Evolutionary conservation across 352 stramenopile species (phyloP).

Genomic region (Phytophthora citricola): DNA sequence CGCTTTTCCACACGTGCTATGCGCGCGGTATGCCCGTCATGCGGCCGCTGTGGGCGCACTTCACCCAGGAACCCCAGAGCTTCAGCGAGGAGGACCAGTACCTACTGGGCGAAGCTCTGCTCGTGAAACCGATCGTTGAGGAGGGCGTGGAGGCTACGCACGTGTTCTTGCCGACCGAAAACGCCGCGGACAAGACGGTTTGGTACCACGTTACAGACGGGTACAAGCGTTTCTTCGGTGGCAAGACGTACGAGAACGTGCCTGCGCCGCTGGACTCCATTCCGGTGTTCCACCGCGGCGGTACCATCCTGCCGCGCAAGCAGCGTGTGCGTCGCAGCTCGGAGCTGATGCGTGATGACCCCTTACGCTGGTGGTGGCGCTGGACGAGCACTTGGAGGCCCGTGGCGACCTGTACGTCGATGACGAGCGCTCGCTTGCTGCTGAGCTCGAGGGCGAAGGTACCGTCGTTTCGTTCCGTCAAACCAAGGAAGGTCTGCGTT

Average conservation of each 20-base stretch:
- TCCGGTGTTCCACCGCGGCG: conserved; percentile 96
- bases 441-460: conserved; percentile 55
- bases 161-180: conserved; percentile 90
- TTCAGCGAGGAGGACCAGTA: conserved; percentile 95
- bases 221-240: conserved; percentile 63
- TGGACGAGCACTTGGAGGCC: conserved; percentile 87
- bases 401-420: conserved; percentile 96
- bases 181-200: conserved; percentile 41
- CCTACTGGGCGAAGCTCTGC: conserved; percentile 94
- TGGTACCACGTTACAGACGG: conserved; percentile 94
- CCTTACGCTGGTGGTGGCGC: conserved; percentile 95
- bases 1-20: conserved; percentile 78
- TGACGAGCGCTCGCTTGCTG: conserved; percentile 92
- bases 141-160: conserved; percentile 78
- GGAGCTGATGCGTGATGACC: conserved; percentile 96
- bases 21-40: conserved; percentile 83
- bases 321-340: conserved; percentile 95
- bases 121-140: conserved; percentile 96
- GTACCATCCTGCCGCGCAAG: conserved; percentile 95
- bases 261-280: conserved; percentile 94
- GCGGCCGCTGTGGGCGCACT: conserved; percentile 97
- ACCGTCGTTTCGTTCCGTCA: conserved; percentile 55
- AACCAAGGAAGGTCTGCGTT: conserved; percentile 48
- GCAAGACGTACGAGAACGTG: conserved; percentile 70
- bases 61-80: conserved; percentile 84